Evolutionary conservation across 2,329 filamentous ascomycete genomes (phyloP), one percentile per base, ranked within the genome.

Genomic region (Aspergillus latus): DNA sequence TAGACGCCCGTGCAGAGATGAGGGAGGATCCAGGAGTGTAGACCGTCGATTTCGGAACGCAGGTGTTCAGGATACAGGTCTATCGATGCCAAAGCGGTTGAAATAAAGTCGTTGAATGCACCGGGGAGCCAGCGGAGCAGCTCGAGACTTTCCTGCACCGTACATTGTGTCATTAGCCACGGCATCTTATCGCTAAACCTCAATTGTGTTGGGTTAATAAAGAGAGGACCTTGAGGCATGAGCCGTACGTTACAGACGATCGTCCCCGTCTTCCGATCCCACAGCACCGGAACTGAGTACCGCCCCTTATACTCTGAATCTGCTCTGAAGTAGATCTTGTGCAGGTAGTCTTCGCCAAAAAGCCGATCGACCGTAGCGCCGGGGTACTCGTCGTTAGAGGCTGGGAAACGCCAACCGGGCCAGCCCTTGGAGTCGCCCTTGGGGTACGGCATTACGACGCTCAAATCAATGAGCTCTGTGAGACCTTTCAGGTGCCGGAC

Each of bases 371-470:
- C 76, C 0, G 84, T 87, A 5, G 86, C 80, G 13, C 77, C 81
- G 16, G 79, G 80, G 64, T 87, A 88, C 60, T 81, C 76, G 46
- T 80, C 72, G 53, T 80, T 68, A 0, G 75, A 74, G 3, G 71
- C 70, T 0, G 84, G 80, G 62, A 88, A 88, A 30, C 77, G 75
- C 82, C 84, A 87, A 30, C 85, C 85, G 4, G 77, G 76, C 82
- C 84, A 87, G 34, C 85, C 85, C 6, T 81, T 78, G 15, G 81
- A 77, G 61, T 86, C 80, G 49, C 84, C 85, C 66, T 88, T 89
- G 0, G 86, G 86, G 59, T 88, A 88, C 0, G 86, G 81, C 61
- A 82, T 82, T 1, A 88, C 84, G 3, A 87, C 74, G 1, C 82
- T 84, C 16, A 85, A 64, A 5, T 80, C 75, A 43, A 87, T 80